A percentile compares a stretch with the other conserved stretches of the same genome.
Evolutionary conservation across 2,329 filamentous ascomycete genomes (phyloP).

Genomic region (Colletotrichum kahawae): DNA sequence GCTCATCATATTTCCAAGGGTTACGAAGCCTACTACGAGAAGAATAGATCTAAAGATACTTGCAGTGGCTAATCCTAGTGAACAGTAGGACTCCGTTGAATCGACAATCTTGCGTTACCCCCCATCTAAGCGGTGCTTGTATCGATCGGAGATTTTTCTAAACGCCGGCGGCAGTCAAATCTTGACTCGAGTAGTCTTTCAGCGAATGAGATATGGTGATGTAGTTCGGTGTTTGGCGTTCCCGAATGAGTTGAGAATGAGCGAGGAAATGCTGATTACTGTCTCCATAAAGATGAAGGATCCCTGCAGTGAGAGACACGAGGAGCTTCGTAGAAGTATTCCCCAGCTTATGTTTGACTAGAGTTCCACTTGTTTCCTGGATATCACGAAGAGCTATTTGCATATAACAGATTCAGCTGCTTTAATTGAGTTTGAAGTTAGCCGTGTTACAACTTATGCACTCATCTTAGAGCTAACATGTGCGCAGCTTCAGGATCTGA

Average conservation of each 20-base stretch:
- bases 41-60: background rate
- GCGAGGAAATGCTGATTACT: background rate
- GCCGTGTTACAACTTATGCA: background rate
- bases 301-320: background rate
- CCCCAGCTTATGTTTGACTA: background rate
- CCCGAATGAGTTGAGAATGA: background rate
- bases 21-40: background rate
- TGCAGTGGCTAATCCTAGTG: background rate
- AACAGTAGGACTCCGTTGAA: background rate
- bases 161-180: background rate
- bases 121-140: background rate
- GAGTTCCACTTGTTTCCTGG: background rate
- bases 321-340: background rate
- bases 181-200: background rate
- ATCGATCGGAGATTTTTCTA: background rate
- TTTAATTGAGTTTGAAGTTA: background rate
- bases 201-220: background rate
- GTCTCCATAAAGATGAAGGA: background rate
- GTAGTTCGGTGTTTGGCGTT: background rate
- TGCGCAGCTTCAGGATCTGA: background rate
- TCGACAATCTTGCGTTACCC: background rate
- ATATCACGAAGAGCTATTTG: background rate
- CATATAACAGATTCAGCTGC: background rate
- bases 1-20: background rate
- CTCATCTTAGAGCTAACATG: background rate